Evolutionary conservation across 1,139 yeast genomes (phyloP), one percentile per base, ranked within the genome.

Genomic region (Kazachstania sp.): DNA sequence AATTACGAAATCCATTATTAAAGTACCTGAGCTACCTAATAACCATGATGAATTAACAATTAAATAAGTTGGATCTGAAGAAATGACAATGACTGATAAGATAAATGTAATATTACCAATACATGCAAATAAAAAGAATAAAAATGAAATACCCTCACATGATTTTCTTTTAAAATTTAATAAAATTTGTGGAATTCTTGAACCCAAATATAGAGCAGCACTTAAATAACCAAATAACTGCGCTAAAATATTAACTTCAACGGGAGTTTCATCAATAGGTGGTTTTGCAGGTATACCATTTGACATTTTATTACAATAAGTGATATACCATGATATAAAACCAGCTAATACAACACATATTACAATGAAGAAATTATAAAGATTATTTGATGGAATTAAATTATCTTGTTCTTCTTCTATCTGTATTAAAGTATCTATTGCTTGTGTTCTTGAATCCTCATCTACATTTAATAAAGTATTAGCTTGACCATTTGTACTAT

Each of bases 181-280:
- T 49, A 86, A 65, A 51, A 90, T 86, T 68, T 90, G 97, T 1
- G 97, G 97, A 23, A 90, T 67, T 56, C 97, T 73, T 15, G 96
- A 87, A 1, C 96, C 95, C 55, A 90, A 69, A 64, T 90, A 90
- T 43, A 90, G 73, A 1, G 73, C 66, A 1, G 97, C 97, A 69
- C 96, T 87, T 47, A 87, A 69, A 86, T 95, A 90, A 26, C 97
- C 97, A 65, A 87, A 86, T 38, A 78, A 68, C 67, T 90, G 97
- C 1, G 95, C 97, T 55, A 84, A 66, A 19, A 82, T 78, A 61
- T 86, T 90, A 62, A 81, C 79, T 37, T 75, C 76, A 47, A 79
- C 62, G 5, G 42, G 42, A 34, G 68, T 71, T 20, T 64, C 65
- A 12, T 38, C 23, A 16, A 20, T 32, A 4, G 19, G 41, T n/a